A percentile compares a stretch with the other conserved stretches of the same genome.
phyloP scores from a whole-genome alignment of 805 yeast species.

The Kodamaea kaohsiungensis region DNA sequence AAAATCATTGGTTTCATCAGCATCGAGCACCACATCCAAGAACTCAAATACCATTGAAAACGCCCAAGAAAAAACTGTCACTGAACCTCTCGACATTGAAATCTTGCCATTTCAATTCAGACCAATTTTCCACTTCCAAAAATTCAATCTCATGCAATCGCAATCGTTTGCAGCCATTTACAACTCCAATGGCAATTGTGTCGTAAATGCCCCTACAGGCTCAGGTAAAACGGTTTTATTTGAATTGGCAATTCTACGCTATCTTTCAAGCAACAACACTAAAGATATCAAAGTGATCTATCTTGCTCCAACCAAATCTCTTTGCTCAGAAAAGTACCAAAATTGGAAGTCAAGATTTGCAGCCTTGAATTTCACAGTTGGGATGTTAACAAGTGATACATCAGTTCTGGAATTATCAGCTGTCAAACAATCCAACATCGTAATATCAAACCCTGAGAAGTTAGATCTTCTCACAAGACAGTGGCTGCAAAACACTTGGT shows the following conservation, averaged over 20 bases:
- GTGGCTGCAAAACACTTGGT: conserved; percentile 16
- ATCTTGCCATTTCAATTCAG: conserved; percentile 1
- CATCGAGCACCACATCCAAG: neutral
- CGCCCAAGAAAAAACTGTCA: neutral
- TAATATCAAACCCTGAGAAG: conserved; percentile 63
- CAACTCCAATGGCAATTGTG: conserved; percentile 38
- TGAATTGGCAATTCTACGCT: conserved; percentile 50
- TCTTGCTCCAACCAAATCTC: conserved; percentile 61
- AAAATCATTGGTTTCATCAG: neutral
- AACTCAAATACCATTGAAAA: neutral
- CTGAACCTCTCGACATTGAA: neutral
- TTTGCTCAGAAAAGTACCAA: conserved; percentile 50
- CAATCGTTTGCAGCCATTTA: conserved; percentile 41
- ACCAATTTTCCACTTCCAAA: conserved; percentile 19
- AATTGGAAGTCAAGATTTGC: conserved; percentile 49
- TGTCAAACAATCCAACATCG: conserved; percentile 50
- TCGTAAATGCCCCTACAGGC: conserved; percentile 58
- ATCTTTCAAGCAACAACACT: conserved; percentile 22
- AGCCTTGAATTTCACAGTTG: conserved; percentile 42
- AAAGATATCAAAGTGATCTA: conserved; percentile 38
- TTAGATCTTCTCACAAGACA: conserved; percentile 59
- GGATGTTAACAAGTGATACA: conserved; percentile 58
- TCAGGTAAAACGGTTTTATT: conserved; percentile 55
- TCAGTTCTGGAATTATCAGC: conserved; percentile 28
- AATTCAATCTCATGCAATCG: conserved; percentile 54